Evolutionary conservation across 805 yeast species (phyloP).

Genomic region (Kluyveromyces starmeri): DNA sequence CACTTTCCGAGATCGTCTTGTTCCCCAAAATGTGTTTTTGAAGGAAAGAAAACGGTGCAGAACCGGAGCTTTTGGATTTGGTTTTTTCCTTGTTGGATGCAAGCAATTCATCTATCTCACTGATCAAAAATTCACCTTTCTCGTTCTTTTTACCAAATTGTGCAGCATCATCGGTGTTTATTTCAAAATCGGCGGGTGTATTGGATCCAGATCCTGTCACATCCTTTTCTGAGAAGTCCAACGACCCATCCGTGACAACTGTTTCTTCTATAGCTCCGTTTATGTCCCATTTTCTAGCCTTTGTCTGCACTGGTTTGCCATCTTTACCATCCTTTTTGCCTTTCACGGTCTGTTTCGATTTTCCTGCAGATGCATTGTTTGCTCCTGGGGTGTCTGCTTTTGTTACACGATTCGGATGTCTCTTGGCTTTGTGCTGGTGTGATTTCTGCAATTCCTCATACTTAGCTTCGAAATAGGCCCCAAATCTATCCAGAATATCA

Average conservation of each 20-base stretch:
- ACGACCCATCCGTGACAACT: constrained; percentile 29
- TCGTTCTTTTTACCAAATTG: constrained; percentile 33
- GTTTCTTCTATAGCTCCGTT: constrained; percentile 49
- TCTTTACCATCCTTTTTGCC: constrained; percentile 7
- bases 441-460: constrained; percentile 14
- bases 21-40: constrained; percentile 56
- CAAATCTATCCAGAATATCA: constrained; percentile 32
- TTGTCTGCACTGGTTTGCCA: too few relatives aligned
- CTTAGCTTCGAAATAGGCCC: constrained; percentile 31
- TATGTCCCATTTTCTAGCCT: constrained; percentile 52
- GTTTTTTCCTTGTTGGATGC: constrained; percentile 17
- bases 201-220: constrained; percentile 10
- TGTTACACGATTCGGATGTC: constrained; percentile 11
- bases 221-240: constrained; percentile 46
- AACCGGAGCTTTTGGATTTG: constrained; percentile 12
- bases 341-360: constrained; percentile 10
- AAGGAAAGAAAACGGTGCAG: constrained; percentile 42
- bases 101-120: constrained; percentile 42
- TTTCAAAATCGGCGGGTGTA: too few relatives aligned
- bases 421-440: constrained; percentile 6
- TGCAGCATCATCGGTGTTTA: constrained; percentile 22
- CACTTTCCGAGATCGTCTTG: constrained; percentile 51
- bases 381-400: constrained; percentile 5
- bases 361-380: constrained; percentile 7
- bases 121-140: constrained; percentile 58